A percentile compares a stretch with the other conserved stretches of the same genome.
Conservation (phyloP, 2,329 filamentous ascomycete species). For the Monilinia polystroma region DNA sequence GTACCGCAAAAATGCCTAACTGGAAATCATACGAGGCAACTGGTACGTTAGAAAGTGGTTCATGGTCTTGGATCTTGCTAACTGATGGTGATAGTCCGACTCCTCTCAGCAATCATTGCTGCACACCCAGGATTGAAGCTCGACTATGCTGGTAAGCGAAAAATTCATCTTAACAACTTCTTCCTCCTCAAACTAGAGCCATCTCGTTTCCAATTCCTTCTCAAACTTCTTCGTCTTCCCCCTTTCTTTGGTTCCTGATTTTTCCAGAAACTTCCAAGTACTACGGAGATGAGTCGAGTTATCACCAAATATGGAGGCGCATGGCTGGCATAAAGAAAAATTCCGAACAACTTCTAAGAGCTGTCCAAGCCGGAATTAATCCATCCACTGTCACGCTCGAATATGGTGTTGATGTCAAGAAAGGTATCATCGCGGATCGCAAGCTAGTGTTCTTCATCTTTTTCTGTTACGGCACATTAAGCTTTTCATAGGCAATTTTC, state of each 20-base stretch:
- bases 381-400: slow-evolving; percentile 28
- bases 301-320: slow-evolving; percentile 31
- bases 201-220: neutral
- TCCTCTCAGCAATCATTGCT: slow-evolving; percentile 61
- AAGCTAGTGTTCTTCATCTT: neutral
- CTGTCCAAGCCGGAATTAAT: slow-evolving; percentile 32
- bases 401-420: slow-evolving; percentile 18
- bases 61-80: neutral
- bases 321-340: slow-evolving; percentile 30
- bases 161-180: slow-evolving; percentile 4
- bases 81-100: slow-evolving; percentile 45
- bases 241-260: slow-evolving; percentile 10
- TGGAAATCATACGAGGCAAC: slow-evolving; percentile 61
- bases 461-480: neutral
- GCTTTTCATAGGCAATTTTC: neutral
- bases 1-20: slow-evolving; percentile 49
- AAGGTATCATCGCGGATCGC: slow-evolving; percentile 27
- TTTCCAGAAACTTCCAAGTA: slow-evolving; percentile 55
- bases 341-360: slow-evolving; percentile 28
- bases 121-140: slow-evolving; percentile 55
- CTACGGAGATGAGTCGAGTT: slow-evolving; percentile 31
- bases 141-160: slow-evolving; percentile 59
- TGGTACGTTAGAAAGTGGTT: slow-evolving; percentile 12
- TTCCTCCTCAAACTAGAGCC: neutral
- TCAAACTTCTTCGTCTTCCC: slow-evolving; percentile 3